phyloP scores from a whole-genome alignment of 805 yeast species.

The Candida mattraensis region DNA sequence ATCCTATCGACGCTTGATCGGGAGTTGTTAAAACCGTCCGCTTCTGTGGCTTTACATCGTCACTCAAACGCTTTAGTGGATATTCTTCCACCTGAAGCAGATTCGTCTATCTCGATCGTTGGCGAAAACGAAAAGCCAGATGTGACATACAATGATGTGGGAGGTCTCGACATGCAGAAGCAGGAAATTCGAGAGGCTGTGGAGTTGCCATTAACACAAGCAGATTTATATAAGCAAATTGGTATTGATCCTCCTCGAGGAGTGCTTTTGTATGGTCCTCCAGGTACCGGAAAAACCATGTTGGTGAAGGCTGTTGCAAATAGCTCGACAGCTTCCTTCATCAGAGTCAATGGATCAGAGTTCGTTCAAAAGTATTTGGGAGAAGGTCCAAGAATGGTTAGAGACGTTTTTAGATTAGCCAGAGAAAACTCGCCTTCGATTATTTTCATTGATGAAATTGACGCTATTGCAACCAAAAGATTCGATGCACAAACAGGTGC shows the following conservation, averaged over 20 bases:
- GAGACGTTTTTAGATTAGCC: constrained; percentile 96
- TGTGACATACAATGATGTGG: constrained; percentile 95
- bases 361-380: constrained; percentile 98
- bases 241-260: constrained; percentile 99
- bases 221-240: constrained; percentile 92
- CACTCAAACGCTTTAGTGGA: constrained; percentile 98
- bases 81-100: constrained; percentile 98
- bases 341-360: constrained; percentile 96
- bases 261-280: constrained; percentile 96
- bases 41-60: constrained; percentile 96
- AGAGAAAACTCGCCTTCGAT: constrained; percentile 97
- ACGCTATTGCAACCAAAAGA: constrained; percentile 98
- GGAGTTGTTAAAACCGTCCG: constrained; percentile 89
- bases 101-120: constrained; percentile 90
- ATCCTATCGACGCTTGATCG: constrained; percentile 93
- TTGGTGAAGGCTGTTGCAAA: constrained; percentile 98
- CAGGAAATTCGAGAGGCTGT: constrained; percentile 99
- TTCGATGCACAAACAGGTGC: constrained; percentile 99
- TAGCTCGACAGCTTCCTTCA: constrained; percentile 91
- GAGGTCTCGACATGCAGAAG: constrained; percentile 98
- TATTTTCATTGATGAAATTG: constrained; percentile 97
- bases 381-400: constrained; percentile 99
- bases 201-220: constrained; percentile 93
- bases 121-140: constrained; percentile 93
- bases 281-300: constrained; percentile 99